These are phyloP conservation scores for Globisporangium rhizosaccharum DNA, from an alignment of 352 stramenopile species.

Conservation along the genomic window DNA sequence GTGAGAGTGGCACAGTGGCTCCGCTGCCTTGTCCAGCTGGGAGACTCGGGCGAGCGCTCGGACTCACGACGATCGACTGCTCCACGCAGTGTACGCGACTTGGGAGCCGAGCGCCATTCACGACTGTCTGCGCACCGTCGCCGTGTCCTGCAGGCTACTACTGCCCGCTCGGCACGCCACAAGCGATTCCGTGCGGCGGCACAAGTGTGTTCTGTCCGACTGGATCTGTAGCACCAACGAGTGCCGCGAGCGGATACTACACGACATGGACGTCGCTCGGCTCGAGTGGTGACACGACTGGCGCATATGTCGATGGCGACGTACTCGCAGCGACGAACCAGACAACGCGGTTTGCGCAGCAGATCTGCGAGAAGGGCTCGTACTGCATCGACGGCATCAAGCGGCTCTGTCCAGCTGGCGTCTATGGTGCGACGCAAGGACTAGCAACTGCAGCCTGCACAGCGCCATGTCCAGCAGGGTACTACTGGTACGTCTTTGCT, in stretches of 20 bases:
- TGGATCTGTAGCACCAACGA: conserved; percentile 36
- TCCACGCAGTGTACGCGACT: conserved; percentile 32
- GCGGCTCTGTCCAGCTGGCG: conserved; percentile 36
- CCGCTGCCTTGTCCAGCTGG: conserved; percentile 42
- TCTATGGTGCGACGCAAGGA: conserved; percentile 32
- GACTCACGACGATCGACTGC: conserved; percentile 41
- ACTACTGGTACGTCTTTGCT: conserved; percentile 40
- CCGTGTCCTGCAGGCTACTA: conserved; percentile 51
- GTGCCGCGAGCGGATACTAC: conserved; percentile 42
- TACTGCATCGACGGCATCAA: conserved; percentile 58
- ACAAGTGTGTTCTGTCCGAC: conserved; percentile 37
- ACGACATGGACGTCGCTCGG: conserved; percentile 34
- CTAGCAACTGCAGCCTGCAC: conserved; percentile 43
- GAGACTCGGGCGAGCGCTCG: conserved; percentile 25
- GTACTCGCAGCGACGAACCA: conserved; percentile 24
- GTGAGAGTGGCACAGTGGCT: conserved; percentile 27
- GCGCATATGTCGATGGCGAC: conserved; percentile 40
- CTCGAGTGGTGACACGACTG: conserved; percentile 15
- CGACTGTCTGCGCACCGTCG: conserved; percentile 33
- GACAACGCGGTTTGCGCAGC: conserved; percentile 38
- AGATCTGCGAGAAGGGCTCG: conserved; percentile 43
- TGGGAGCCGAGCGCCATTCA: conserved; percentile 5
- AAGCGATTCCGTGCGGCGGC: conserved; percentile 30
- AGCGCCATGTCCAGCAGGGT: conserved; percentile 50
- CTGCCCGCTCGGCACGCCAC: conserved; percentile 35